Evolutionary conservation across 1,284 basidiomycete genomes (phyloP).

Genomic region (Ceratobasidium sp.): DNA sequence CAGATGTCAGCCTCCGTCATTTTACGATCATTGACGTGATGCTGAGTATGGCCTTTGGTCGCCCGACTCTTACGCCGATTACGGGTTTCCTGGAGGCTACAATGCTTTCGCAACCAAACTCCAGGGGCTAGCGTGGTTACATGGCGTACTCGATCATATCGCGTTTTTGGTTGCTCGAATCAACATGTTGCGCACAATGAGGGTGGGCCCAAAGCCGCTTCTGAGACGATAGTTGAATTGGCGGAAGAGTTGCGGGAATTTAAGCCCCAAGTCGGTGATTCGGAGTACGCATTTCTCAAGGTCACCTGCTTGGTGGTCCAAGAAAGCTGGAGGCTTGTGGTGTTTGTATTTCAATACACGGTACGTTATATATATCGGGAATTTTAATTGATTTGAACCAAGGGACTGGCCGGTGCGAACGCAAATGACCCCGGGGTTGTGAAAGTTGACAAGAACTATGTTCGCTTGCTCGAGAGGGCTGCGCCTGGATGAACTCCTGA

Average conservation of each 20-base stretch:
- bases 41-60: too few relatives aligned
- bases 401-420: conserved; percentile 12
- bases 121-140: conserved; percentile 12
- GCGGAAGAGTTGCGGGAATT: neutral
- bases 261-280: neutral
- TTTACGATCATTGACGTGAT: too few relatives aligned
- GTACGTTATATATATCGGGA: neutral
- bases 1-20: too few relatives aligned
- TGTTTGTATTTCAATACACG: conserved; percentile 5
- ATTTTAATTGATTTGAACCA: neutral
- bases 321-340: conserved; percentile 10
- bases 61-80: too few relatives aligned
- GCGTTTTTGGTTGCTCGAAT: conserved; percentile 10
- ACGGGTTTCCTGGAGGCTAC: neutral
- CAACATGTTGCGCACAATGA: conserved; percentile 16
- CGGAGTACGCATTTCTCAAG: neutral
- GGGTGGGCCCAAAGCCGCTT: conserved; percentile 5
- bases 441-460: conserved; percentile 6
- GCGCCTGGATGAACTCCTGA: conserved; percentile 18
- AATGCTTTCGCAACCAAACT: too few relatives aligned
- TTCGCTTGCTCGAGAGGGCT: conserved; percentile 2
- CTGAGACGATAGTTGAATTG: conserved; percentile 5
- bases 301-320: conserved; percentile 13
- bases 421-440: conserved; percentile 1
- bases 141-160: conserved; percentile 16